phyloP scores from a whole-genome alignment of 176 grass and related monocot genomes.

The Triticum aestivum region IWGSC_CS_RefSeq_v2.1 NC_057807.1:428226912-428227411 shows the following conservation, averaged over 20 bases:
- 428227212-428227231: slow-evolving; percentile 12
- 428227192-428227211: slow-evolving; percentile 44
- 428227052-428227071: too few relatives aligned
- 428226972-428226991: neutral
- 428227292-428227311: slow-evolving; percentile 84
- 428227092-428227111: neutral
- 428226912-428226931: slow-evolving; percentile 75
- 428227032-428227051: neutral
- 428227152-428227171: slow-evolving; percentile 51
- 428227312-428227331: slow-evolving; percentile 90
- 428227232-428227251: slow-evolving; percentile 20
- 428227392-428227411: slow-evolving; percentile 44
- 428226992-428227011: neutral
- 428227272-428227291: slow-evolving; percentile 63
- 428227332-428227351: slow-evolving; percentile 28
- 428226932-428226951: neutral
- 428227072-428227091: neutral
- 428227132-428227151: slow-evolving; percentile 9
- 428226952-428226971: too few relatives aligned
- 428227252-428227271: slow-evolving; percentile 6
- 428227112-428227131: slow-evolving; percentile 34
- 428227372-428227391: neutral
- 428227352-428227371: neutral
- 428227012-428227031: neutral
- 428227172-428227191: slow-evolving; percentile 56